Evolutionary conservation across 805 yeast species (phyloP), one percentile per base, ranked within the genome.

Genomic region (Candida dajiaensis): DNA sequence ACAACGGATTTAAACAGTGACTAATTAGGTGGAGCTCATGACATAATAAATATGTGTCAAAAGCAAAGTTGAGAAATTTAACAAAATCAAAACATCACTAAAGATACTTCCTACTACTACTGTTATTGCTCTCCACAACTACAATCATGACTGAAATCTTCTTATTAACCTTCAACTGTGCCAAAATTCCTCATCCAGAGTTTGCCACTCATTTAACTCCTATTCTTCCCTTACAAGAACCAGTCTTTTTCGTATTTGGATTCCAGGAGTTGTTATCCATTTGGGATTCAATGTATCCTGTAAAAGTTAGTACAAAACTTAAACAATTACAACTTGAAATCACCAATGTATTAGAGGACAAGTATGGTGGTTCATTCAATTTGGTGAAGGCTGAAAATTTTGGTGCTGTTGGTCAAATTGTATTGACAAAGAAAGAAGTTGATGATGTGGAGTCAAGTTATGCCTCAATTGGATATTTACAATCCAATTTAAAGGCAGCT

Each of bases 401-500:
- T 26, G 90, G 90, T 2, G 78, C 85, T 1, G 69, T 78, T 39
- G 88, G 84, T 0, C 43, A 78, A 4, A 60, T 83, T 3, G 61
- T 80, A 2, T 61, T 83, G 12, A 69, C 33, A 35, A 23, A 41
- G 45, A 20, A 6, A 19, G 4, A 64, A 18, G 65, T 63, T 67
- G 40, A 56, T 22, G 49, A 56, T 40, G 44, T 67, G 15, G 50
- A 55, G 13, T 54, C 48, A 13, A 72, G 72, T 2, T 60, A 58
- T 11, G 68, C 67, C 18, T 73, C 77, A 16, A 69, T 81, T 50
- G 96, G 97, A 59, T 69, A 45, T 36, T 70, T 73, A 8, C 68
- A 72, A 48, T 79, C 92, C 1, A 77, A 81, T 45, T 61, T 86
- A 56, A 90, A 90, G 62, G 96, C 96, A 0, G 90, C 81, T 0